Conservation (phyloP, 805 yeast genomes). For the Zygoascus flipseniorum region DNA sequence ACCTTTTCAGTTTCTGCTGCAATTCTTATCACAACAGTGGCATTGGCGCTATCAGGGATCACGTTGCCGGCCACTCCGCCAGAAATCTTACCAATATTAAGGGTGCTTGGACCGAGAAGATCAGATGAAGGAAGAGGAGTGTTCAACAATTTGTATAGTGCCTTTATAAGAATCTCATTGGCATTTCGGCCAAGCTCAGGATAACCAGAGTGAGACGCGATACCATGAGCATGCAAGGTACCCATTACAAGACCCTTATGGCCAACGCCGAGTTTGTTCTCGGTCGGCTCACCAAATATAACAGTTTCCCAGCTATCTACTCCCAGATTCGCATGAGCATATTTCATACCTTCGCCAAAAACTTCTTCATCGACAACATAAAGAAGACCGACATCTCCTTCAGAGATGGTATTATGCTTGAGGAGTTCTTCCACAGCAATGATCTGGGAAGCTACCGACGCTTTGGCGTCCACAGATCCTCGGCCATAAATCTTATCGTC, state of each 20-base stretch:
- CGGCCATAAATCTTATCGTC: constrained; percentile 52
- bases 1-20: constrained; percentile 40
- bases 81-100: constrained; percentile 48
- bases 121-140: constrained; percentile 42
- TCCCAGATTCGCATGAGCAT: constrained; percentile 34
- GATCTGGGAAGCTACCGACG: constrained; percentile 55
- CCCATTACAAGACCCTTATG: constrained; percentile 53
- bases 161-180: constrained; percentile 44
- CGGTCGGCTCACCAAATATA: constrained; percentile 72
- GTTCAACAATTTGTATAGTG: constrained; percentile 38
- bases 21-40: constrained; percentile 44
- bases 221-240: constrained; percentile 40
- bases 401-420: constrained; percentile 35
- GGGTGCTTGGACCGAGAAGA: constrained; percentile 50
- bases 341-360: constrained; percentile 55
- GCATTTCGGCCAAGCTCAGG: constrained; percentile 64
- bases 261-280: constrained; percentile 56
- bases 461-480: constrained; percentile 67
- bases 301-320: constrained; percentile 47
- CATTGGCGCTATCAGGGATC: constrained; percentile 49
- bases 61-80: constrained; percentile 64
- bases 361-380: constrained; percentile 67
- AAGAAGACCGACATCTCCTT: constrained; percentile 50
- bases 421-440: constrained; percentile 44
- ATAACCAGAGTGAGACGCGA: constrained; percentile 59